Evolutionary conservation across 2,329 filamentous ascomycete species (phyloP).

Genomic region (Aspergillus sp.): DNA sequence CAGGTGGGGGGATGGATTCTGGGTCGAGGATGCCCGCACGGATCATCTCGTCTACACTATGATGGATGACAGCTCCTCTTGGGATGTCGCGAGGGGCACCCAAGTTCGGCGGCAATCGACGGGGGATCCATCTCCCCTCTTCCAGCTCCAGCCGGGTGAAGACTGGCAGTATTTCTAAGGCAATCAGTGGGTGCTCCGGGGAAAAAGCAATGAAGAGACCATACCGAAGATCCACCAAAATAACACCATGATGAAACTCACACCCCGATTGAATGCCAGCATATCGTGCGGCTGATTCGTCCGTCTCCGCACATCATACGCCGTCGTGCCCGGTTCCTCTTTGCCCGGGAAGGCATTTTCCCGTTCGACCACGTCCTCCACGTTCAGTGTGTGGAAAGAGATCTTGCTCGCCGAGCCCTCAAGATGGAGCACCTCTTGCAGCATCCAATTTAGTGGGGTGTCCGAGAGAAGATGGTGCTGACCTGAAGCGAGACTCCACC

Average conservation of each 20-base stretch:
- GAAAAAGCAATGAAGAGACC: neutral
- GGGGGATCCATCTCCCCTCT: constrained; percentile 34
- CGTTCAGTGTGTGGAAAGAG: constrained; percentile 16
- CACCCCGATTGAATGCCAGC: constrained; percentile 30
- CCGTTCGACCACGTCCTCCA: constrained; percentile 11
- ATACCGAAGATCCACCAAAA: constrained; percentile 36
- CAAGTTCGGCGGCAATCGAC: constrained; percentile 35
- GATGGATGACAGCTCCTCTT: constrained; percentile 28
- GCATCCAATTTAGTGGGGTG: constrained; percentile 54
- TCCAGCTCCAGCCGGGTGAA: constrained; percentile 38
- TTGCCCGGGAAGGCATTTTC: constrained; percentile 12
- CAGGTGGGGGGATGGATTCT: constrained; percentile 15
- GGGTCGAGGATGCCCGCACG: constrained; percentile 20
- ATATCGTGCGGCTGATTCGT: constrained; percentile 32
- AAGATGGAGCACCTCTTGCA: constrained; percentile 43
- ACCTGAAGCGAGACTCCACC: constrained; percentile 43
- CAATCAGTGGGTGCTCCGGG: neutral
- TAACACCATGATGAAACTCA: constrained; percentile 24
- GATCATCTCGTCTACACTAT: constrained; percentile 27
- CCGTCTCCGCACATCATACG: constrained; percentile 11
- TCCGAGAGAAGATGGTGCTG: constrained; percentile 44
- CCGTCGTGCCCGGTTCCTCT: constrained; percentile 15
- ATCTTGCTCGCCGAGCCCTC: constrained; percentile 20
- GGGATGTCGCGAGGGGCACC: constrained; percentile 35
- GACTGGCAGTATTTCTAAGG: constrained; percentile 34